Evolutionary conservation across 352 stramenopile genomes (phyloP).

Genomic region (Aphanomyces invadans): DNA sequence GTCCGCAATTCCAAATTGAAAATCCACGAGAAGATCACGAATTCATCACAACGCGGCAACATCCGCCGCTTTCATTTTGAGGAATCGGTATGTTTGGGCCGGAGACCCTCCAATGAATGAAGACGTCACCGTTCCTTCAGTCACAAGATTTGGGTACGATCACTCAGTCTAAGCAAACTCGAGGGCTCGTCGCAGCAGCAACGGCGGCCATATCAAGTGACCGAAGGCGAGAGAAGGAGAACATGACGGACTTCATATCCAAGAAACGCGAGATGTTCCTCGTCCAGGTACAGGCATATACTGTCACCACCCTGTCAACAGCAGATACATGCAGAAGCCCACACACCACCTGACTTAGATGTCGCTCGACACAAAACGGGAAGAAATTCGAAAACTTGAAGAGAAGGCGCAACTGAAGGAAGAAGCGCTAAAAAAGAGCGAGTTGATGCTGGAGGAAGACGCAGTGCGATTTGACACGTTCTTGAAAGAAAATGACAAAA

Average conservation of each 20-base stretch:
- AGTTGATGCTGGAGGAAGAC: constrained; percentile 94
- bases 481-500: constrained; percentile 96
- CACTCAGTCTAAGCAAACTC: constrained; percentile 63
- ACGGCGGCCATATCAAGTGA: constrained; percentile 79
- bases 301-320: background rate
- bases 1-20: constrained; percentile 44
- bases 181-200: constrained; percentile 65
- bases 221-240: constrained; percentile 89
- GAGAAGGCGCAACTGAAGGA: constrained; percentile 94
- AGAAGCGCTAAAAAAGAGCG: constrained; percentile 91
- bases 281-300: constrained; percentile 40
- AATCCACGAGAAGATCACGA: constrained; percentile 88
- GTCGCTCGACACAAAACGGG: constrained; percentile 93
- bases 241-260: constrained; percentile 92
- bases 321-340: no score
- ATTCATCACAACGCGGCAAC: constrained; percentile 70
- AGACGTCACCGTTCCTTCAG: constrained; percentile 22
- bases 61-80: constrained; percentile 66
- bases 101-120: background rate
- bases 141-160: constrained; percentile 40
- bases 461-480: constrained; percentile 94
- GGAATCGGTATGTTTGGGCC: constrained; percentile 34
- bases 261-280: constrained; percentile 98
- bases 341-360: no score
- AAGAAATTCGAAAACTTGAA: constrained; percentile 95